phyloP scores from a whole-genome alignment of 768 basidiomycete species.

The Nevesoporus exiguus region DNA sequence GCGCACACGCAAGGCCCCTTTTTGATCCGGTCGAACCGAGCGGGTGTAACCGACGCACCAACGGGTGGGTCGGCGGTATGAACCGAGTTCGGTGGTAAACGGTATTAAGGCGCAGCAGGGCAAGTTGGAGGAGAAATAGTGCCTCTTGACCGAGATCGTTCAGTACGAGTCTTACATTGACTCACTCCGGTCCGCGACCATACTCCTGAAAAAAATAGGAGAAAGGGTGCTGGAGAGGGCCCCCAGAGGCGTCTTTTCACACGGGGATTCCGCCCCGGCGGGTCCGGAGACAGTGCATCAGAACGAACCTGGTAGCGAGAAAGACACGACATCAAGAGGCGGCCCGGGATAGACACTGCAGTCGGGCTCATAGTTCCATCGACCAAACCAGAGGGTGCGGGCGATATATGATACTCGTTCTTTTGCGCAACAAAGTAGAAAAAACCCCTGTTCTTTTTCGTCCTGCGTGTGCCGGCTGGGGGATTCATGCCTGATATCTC shows the following conservation, averaged over 20 bases:
- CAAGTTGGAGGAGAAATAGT: constrained; percentile 94
- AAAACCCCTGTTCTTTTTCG: neutral
- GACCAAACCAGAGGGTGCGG: constrained; percentile 43
- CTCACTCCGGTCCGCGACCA: constrained; percentile 80
- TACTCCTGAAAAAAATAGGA: constrained; percentile 81
- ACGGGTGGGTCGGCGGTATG: constrained; percentile 62
- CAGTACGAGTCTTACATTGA: constrained; percentile 97
- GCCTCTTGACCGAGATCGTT: constrained; percentile 85
- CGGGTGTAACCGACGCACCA: neutral
- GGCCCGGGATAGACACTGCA: too few species aligned
- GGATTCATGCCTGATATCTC: constrained; percentile 34
- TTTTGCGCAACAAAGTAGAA: constrained; percentile 14
- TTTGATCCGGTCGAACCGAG: neutral
- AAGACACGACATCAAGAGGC: constrained; percentile 48
- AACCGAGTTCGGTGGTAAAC: constrained; percentile 70
- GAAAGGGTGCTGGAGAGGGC: constrained; percentile 76
- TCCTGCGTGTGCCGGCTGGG: constrained; percentile 9
- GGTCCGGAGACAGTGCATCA: constrained; percentile 35
- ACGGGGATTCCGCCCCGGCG: constrained; percentile 31
- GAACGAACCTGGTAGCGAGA: constrained; percentile 38
- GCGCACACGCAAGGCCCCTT: neutral
- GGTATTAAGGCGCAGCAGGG: constrained; percentile 69
- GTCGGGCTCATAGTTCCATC: constrained; percentile 35
- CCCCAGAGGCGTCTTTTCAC: constrained; percentile 35
- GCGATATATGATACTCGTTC: constrained; percentile 20